phyloP scores from a whole-genome alignment of 2,329 filamentous ascomycete species.

The Ascochyta lentis region DNA sequence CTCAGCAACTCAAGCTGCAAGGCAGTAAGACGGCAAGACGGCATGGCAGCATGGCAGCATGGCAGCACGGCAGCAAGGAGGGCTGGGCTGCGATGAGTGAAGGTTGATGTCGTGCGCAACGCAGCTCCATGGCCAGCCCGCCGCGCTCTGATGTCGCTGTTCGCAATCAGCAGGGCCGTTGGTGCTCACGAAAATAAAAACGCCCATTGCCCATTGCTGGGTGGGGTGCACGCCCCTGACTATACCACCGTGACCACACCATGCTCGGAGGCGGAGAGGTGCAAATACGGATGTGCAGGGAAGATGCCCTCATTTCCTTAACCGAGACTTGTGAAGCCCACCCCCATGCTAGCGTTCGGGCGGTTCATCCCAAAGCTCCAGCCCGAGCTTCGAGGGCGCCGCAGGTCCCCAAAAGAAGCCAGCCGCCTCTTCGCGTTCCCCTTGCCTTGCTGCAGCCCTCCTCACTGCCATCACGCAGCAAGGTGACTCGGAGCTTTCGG shows the following conservation, averaged over 20 bases:
- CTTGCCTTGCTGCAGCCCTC: slow-evolving; percentile 47
- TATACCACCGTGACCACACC: slow-evolving; percentile 9
- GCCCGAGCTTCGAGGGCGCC: slow-evolving; percentile 39
- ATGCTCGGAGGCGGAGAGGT: slow-evolving; percentile 34
- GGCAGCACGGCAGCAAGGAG: background rate
- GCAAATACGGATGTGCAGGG: slow-evolving; percentile 37
- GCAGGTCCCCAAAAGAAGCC: slow-evolving; percentile 47
- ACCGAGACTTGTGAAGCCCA: slow-evolving; percentile 43
- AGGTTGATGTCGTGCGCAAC: background rate
- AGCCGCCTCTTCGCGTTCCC: slow-evolving; percentile 34
- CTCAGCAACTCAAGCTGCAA: slow-evolving; percentile 4
- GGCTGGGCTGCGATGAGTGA: background rate
- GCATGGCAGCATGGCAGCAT: slow-evolving; percentile 2
- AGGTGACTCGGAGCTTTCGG: slow-evolving; percentile 45
- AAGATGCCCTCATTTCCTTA: slow-evolving; percentile 43
- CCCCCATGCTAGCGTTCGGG: slow-evolving; percentile 43
- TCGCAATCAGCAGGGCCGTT: background rate
- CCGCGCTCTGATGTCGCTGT: background rate
- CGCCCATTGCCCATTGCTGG: slow-evolving; percentile 13
- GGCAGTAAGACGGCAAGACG: background rate
- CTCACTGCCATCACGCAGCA: slow-evolving; percentile 47
- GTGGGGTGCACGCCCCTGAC: slow-evolving; percentile 37
- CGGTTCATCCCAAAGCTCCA: slow-evolving; percentile 41
- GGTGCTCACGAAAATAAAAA: slow-evolving; percentile 7
- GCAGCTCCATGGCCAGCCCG: background rate